Percentiles rank a stretch among this genome's conserved stretches.
Conservation (phyloP, 495 filamentous ascomycete species). For the Thermothielavioides terrestris region DNA sequence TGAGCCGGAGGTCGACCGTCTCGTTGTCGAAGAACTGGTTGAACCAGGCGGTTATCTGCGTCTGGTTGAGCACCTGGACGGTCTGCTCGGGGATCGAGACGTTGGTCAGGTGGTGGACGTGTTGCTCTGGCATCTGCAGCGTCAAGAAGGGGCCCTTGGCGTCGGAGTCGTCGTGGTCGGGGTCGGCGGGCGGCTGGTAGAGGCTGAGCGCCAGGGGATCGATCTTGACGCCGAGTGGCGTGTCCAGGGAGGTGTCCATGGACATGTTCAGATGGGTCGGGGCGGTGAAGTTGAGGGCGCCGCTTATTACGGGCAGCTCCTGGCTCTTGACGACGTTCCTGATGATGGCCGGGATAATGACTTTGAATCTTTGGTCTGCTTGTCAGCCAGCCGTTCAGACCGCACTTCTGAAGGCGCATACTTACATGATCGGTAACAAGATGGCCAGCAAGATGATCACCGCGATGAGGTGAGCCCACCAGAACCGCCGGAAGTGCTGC, state of each 20-base stretch:
- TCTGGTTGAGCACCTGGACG: constrained; percentile 32
- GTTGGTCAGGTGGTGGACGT: constrained; percentile 20
- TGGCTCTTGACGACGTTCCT: constrained; percentile 1
- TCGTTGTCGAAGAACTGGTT: constrained; percentile 32
- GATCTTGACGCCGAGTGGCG: constrained; percentile 2
- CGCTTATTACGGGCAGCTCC: constrained; percentile 4
- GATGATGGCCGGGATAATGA: constrained; percentile 5
- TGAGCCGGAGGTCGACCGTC: constrained; percentile 27
- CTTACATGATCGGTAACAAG: constrained; percentile 1
- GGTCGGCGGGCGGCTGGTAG: not conserved
- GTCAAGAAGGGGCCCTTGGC: not conserved
- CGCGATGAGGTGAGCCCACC: constrained; percentile 3
- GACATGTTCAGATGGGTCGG: not conserved
- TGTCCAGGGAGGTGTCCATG: constrained; percentile 6
- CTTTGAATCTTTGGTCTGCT: constrained; percentile 1
- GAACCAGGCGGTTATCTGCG: constrained; percentile 31
- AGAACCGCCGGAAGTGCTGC: not conserved
- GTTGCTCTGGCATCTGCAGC: constrained; percentile 9
- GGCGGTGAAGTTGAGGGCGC: constrained; percentile 1
- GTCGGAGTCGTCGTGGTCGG: not conserved
- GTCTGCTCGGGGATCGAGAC: constrained; percentile 28
- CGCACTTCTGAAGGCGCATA: not conserved
- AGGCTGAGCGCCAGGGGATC: constrained; percentile 4
- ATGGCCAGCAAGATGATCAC: not conserved
- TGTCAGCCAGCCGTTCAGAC: not conserved